These are phyloP conservation scores for Psidium friedrichsthalianum DNA, from an alignment of 345 rosid species.

Conservation along the genomic window DNA sequence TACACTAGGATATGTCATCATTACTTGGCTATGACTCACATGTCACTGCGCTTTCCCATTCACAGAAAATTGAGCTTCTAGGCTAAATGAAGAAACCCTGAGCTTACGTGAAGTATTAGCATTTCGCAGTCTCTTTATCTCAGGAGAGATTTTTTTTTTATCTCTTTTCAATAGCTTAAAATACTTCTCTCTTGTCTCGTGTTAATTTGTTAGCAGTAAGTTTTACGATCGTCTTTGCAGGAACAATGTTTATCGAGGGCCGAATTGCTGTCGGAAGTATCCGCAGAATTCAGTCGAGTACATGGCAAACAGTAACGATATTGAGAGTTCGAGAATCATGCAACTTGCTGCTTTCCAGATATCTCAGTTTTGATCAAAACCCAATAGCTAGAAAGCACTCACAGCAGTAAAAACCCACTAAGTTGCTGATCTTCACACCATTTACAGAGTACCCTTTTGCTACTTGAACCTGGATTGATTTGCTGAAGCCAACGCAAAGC, in stretches of 20 bases:
- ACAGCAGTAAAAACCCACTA: conserved; percentile 3
- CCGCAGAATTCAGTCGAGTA: not conserved
- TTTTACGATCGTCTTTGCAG: not conserved
- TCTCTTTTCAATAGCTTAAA: not conserved
- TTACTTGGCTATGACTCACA: not conserved
- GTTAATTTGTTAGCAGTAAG: not conserved
- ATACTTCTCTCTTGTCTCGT: not conserved
- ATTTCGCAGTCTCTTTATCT: not conserved
- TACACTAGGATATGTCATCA: not conserved
- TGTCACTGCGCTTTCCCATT: not conserved
- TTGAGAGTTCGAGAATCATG: not conserved
- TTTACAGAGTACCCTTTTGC: not conserved
- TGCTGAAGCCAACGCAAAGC: not conserved
- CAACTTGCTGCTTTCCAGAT: not conserved
- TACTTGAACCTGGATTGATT: not conserved
- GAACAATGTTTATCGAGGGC: not conserved
- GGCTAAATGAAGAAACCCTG: not conserved
- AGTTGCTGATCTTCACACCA: not conserved
- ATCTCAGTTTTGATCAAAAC: not conserved
- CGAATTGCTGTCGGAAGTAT: not conserved
- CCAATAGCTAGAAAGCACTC: not conserved
- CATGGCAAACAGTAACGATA: not conserved
- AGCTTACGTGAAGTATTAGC: not conserved
- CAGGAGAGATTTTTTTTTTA: not conserved
- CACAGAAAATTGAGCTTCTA: not conserved